Base-by-base conservation (phyloP, 768 basidiomycete species). In the Xerocomus brunneocitrinus region DNA sequence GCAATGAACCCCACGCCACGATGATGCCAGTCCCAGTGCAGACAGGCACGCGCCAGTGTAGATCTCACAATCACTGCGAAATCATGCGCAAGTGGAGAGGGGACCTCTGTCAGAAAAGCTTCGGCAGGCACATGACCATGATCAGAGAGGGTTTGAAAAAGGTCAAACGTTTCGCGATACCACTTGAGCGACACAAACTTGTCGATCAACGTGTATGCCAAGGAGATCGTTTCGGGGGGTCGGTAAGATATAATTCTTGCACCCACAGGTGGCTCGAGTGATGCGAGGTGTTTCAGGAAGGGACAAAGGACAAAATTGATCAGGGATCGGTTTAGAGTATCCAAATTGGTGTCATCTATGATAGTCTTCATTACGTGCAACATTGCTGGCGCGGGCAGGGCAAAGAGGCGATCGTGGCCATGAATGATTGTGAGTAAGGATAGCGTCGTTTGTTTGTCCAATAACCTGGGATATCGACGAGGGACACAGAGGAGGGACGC, bases 11-110 rank as follows among this genome's bases (percentile, higher is more conserved):
- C 59, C 12, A 73, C 62, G 2, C 79, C 80, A 36, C 74, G 69
- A 27, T 60, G 50, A 46, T 71, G 68, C 81, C 80, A 84, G 39
- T 76, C 70, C 79, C 80, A 84, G 56, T 78, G 71, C 36, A 82
- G 59, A 56, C 80, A 78, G 7, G 84, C 73, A 42, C 76, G 75
- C 9, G 79, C 72, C 32, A 85, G 62, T 12, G 79, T 73, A 25
- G 76, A 71, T 24, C 72, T 69, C 24, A 86, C 68, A 48, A 85
- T 78, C 19, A 76, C 66, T 22, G 68, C 62, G 45, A 81, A 75
- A 56, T 80, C 73, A 1, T 69, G 64, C 13, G 51, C 50, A 7
- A 68, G 58, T 16, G 67, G 67, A 50, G 62, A 50, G 0, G 67
- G 60, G 13, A 71, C 62, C 36, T 78, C 73, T 13, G 71, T 60